phyloP scores from a whole-genome alignment of 2,329 filamentous ascomycete species.

The Talaromyces amestolkiae region DNA sequence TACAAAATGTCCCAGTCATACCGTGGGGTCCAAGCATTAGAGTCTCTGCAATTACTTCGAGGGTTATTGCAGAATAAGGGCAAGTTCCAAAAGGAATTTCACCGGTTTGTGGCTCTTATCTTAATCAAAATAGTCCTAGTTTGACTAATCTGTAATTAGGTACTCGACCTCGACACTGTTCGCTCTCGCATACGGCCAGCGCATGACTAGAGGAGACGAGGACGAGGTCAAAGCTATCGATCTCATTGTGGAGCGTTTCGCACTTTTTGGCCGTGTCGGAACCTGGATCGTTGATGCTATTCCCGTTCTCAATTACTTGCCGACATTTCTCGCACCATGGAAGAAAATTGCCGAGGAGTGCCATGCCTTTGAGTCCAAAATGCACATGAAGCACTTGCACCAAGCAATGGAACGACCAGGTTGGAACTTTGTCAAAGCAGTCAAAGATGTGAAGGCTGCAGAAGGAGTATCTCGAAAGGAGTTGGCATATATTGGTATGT shows the following conservation, averaged over 20 bases:
- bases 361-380: constrained; percentile 20
- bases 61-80: constrained; percentile 35
- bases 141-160: background rate
- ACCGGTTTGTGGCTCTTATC: background rate
- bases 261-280: background rate
- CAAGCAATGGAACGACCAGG: constrained; percentile 22
- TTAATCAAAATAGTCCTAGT: background rate
- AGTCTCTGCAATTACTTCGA: constrained; percentile 45
- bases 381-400: background rate
- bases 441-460: background rate
- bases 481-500: background rate
- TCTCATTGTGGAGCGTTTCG: constrained; percentile 34
- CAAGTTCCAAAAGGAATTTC: background rate
- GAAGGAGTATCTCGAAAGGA: background rate
- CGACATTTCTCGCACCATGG: constrained; percentile 16
- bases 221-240: constrained; percentile 24
- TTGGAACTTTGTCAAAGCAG: background rate
- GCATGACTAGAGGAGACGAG: constrained; percentile 43
- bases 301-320: constrained; percentile 10
- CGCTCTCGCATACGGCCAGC: constrained; percentile 51
- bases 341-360: constrained; percentile 19
- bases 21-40: constrained; percentile 45
- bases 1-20: constrained; percentile 36
- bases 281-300: constrained; percentile 9
- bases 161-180: constrained; percentile 28